These are phyloP conservation scores for Thozetella sp. DNA, from an alignment of 495 filamentous ascomycete genomes.

Conservation along the genomic window DNA sequence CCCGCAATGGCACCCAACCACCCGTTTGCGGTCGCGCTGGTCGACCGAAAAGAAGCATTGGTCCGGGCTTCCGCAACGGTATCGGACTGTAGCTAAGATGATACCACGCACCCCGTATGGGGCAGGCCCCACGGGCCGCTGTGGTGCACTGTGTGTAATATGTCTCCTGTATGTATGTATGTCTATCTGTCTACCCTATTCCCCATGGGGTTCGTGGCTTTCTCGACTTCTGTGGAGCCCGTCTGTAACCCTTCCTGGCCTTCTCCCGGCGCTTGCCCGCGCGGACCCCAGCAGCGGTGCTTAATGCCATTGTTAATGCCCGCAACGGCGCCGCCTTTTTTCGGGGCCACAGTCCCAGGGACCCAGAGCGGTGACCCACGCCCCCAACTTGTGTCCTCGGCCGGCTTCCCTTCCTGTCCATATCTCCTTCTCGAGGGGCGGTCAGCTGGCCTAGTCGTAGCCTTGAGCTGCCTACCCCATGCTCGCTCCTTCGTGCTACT, in stretches of 20 bases:
- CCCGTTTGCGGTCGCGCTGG: too few relatives aligned
- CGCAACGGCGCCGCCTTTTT: neutral
- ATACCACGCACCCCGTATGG: too few relatives aligned
- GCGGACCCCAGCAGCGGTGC: neutral
- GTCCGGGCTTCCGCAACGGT: neutral
- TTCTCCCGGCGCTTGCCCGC: too few relatives aligned
- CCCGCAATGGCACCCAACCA: neutral
- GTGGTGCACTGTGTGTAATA: too few relatives aligned
- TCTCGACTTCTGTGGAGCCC: too few relatives aligned
- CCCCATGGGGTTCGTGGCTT: too few relatives aligned
- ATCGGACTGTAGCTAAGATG: too few relatives aligned
- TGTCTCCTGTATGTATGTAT: too few relatives aligned
- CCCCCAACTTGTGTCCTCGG: conserved; percentile 12
- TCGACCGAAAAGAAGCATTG: too few relatives aligned
- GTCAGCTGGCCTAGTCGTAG: conserved; percentile 16
- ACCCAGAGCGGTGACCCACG: neutral
- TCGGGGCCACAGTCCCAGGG: neutral
- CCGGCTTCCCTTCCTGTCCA: conserved; percentile 21
- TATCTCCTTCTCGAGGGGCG: conserved; percentile 16
- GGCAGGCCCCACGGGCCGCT: too few relatives aligned
- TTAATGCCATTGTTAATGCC: neutral
- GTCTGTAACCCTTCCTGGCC: too few relatives aligned
- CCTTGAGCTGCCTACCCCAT: neutral
- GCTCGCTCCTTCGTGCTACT: neutral
- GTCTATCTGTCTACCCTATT: too few relatives aligned